Base-by-base conservation (phyloP, 805 yeast genomes). In the Suhomyces prunicola region DNA sequence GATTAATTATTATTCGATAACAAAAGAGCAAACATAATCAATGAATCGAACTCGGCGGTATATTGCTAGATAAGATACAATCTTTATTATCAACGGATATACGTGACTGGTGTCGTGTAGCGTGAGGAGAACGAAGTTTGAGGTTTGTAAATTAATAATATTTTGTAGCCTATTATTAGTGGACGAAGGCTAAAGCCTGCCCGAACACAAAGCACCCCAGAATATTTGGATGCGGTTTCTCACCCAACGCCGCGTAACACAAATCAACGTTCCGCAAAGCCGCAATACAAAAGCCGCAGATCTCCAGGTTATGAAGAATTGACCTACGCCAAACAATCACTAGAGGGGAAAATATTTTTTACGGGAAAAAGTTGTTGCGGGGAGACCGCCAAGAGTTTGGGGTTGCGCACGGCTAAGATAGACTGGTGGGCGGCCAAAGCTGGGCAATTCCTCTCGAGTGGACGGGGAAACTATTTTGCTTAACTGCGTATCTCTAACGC, bases 361-460 rank as follows among this genome's bases (percentile, higher is more conserved):
- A 33, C 42, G 48, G 42, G 42, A 46, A 13, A 26, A 29, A 23
- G 33, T 29, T 46, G 24, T 46, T 46, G 48, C 42, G 48, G 48
- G 48, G 48, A 19, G 12, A 22, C 15, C 41, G 19, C 41, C 41
- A 17, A 36, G 15, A 36, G 19, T 15, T 15, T 17, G 17, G 22
- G 41, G 22, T n/a, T 13, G n/a, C 33, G 12, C 33, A 29, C n/a
- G 33, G 33, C 33, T 29, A 5, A 10, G 33, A 29, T 29, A 29
- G 33, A 10, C 33, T 6, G 2, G 5, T 12, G 3, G 4, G 12
- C 4, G n/a, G 6, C 33, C 9, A 12, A 10, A 10, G n/a, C 12
- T 29, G 12, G n/a, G 33, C 33, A 12, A 12, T 29, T 29, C 33
- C 12, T 2, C n/a, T 12, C 12, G 12, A 1, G 12, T 29, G 10